Conservation (phyloP, 2,329 filamentous ascomycete species). For the Venturia effusa region DNA sequence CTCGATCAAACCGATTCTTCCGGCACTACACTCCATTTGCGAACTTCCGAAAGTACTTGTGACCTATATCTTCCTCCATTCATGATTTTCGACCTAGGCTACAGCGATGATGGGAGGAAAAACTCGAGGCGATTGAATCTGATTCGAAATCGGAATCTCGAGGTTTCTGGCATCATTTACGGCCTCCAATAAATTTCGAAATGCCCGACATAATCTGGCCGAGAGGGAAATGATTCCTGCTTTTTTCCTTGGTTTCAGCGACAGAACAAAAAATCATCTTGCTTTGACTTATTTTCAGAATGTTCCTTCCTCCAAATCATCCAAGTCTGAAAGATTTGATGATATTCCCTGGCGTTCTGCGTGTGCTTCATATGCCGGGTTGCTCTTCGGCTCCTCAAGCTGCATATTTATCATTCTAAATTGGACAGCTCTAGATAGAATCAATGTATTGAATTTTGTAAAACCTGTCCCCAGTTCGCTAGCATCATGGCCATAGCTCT, state of each 20-base stretch:
- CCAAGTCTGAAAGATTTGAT: background rate
- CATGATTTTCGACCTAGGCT: background rate
- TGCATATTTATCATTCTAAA: background rate
- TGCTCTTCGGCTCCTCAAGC: background rate
- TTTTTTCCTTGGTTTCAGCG: background rate
- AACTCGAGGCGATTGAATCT: background rate
- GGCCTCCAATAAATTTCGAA: background rate
- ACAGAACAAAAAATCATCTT: background rate
- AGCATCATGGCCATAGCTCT: background rate
- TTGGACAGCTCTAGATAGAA: background rate
- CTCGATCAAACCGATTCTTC: no score
- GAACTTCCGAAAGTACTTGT: background rate
- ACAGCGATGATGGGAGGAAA: background rate
- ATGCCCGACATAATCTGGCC: background rate
- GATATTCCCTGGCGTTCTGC: background rate
- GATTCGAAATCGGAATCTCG: background rate
- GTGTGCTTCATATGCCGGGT: background rate
- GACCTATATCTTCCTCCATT: background rate
- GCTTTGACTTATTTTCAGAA: background rate
- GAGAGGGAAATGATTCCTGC: background rate
- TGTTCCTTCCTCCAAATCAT: background rate
- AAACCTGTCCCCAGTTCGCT: background rate
- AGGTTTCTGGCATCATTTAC: background rate
- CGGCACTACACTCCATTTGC: background rate
- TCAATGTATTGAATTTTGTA: background rate